phyloP scores from a whole-genome alignment of 176 grass and related monocot genomes.

The Microstegium vimineum region DNA sequence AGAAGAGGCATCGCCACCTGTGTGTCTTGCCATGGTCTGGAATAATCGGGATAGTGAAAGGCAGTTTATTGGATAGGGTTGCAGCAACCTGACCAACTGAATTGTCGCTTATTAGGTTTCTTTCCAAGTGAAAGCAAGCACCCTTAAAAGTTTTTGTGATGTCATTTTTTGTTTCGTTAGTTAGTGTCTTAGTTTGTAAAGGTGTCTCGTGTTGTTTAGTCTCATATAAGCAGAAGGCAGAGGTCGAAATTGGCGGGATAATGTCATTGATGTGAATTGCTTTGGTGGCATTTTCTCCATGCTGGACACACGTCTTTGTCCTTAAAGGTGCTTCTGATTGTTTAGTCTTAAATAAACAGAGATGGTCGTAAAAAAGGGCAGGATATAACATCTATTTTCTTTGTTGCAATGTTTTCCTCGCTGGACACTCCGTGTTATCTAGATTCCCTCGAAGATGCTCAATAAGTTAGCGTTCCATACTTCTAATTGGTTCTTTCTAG shows the following conservation, averaged over 20 bases:
- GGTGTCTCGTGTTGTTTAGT: neutral
- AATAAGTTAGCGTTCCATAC: neutral
- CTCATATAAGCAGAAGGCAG: neutral
- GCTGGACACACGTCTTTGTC: neutral
- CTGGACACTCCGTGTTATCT: neutral
- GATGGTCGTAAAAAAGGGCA: neutral
- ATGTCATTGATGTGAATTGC: neutral
- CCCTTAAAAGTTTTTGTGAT: neutral
- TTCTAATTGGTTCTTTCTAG: neutral
- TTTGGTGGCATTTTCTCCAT: neutral
- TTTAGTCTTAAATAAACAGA: slow-evolving; percentile 25
- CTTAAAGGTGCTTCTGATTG: neutral
- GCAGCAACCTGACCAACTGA: slow-evolving; percentile 19
- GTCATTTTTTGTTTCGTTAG: neutral
- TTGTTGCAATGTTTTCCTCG: neutral
- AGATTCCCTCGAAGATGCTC: neutral
- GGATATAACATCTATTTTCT: neutral
- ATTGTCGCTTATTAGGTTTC: neutral
- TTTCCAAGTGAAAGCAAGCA: slow-evolving; percentile 18
- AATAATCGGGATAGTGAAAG: slow-evolving; percentile 29
- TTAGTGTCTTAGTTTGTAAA: slow-evolving; percentile 1
- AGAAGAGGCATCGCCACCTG: neutral
- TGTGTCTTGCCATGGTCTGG: neutral
- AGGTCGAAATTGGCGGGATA: neutral
- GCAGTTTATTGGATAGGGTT: neutral